Base-by-base conservation (phyloP, 176 grass and related monocot species). In the Tillandsia fasciculata region DNA sequence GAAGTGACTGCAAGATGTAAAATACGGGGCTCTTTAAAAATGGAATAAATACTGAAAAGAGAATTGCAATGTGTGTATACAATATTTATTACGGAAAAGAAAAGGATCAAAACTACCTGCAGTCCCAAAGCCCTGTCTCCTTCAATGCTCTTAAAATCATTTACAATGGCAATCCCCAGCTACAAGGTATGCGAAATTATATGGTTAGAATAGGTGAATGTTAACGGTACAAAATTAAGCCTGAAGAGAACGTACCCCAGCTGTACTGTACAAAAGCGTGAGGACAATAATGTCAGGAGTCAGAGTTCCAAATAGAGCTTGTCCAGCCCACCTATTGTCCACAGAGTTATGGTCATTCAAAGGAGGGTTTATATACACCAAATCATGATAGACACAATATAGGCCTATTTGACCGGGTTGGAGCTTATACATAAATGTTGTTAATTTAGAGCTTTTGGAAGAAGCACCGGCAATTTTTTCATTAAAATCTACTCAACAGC, bases 261-360 rank as follows among this genome's bases (percentile, higher is more conserved):
- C 92, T 83, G 85, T 87, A 68, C 88, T 92, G 70, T 96, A 96
- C 58, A 96, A 79, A 53, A 87, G 75, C 50, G 92, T 96, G 52
- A 96, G 82, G 48, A 96, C 86, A 77, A 96, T 69, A 12, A 92
- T 90, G 74, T 97, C 93, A 51, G 93, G 88, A 26, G 83, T 97
- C 82, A 97, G 89, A 72, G 83, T 92, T 87, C 93, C 93, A 74
- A 97, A 97, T 48, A 97, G 76, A 4, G 93, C 86, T 72, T 96
- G 93, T 33, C 93, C 93, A 81, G 93, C 93, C 86, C 93, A 96
- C 93, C 93, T 96, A 66, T 70, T 61, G 82, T 23, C 73, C 49
- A 65, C 64, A 17, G 57, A 53, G 29, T 10, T 12, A 86, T 12
- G 24, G 27, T 20, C 23, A 57, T 6, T 24, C 3, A 57, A 58